Evolutionary conservation across 1,139 yeast genomes (phyloP), one percentile per base, ranked within the genome.

Genomic region (Candida pseudocylindracea): DNA sequence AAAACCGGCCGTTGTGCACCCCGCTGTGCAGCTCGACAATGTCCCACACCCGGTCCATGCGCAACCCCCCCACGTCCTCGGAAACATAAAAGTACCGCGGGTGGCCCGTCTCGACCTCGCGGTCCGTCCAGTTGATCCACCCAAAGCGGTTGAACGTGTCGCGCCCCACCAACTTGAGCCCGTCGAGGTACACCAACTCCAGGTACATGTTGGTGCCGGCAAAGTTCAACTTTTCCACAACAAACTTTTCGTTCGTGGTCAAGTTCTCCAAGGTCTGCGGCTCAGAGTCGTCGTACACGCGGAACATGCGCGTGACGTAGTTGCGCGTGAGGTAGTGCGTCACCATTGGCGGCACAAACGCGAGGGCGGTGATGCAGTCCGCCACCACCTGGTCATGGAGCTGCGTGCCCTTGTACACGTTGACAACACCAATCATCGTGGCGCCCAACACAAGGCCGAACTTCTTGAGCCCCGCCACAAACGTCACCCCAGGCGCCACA

Each of bases 11-110:
- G 39, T 72, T 73, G 42, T 75, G 63, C 6, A 73, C 56, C 0
- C 74, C 78, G 32, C 70, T 57, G 39, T 72, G 69, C 34, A 55
- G 56, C 48, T 79, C 92, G 5, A 75, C 67, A 12, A 76, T 64
- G 2, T 88, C 83, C 88, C 93, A 73, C 4, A 79, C 48, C 35
- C 93, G 55, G 43, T 79, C 92, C 93, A 79, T 79, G 41, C 69
- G 69, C 45, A 75, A 54, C 1, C 92, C 92, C 2, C 92, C 91
- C 31, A 75, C 58, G 40, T 78, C 74, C 44, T 79, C 92, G 8
- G 63, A 67, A 3, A 79, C 64, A 42, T 70, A 75, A 47, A 60
- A 68, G 28, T 55, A 52, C 20, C 20, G 20, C 20, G 4, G 20
- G 20, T 15, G 20, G 20, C 20, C 20, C 20, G 20, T 15, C 10